phyloP scores from a whole-genome alignment of 441 rosid species.

The Populus hybrid region DNA sequence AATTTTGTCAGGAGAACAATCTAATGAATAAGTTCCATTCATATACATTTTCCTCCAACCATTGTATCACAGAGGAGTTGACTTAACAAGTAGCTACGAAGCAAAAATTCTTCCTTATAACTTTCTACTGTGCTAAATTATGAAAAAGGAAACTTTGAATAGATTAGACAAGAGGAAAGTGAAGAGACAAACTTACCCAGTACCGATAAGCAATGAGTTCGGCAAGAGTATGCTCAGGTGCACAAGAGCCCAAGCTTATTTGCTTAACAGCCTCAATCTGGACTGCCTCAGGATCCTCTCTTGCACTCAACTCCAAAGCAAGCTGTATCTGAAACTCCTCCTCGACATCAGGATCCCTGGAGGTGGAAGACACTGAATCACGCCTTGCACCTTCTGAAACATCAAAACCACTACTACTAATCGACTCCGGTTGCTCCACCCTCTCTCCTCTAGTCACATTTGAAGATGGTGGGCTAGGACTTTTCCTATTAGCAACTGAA shows the following conservation, averaged over 20 bases:
- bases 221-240: slow-evolving; percentile 79
- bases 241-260: slow-evolving; percentile 82
- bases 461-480: slow-evolving; percentile 69
- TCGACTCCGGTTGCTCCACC: slow-evolving; percentile 45
- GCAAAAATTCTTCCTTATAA: not conserved
- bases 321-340: slow-evolving; percentile 93
- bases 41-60: slow-evolving; percentile 8
- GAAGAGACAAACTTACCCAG: slow-evolving; percentile 62
- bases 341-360: slow-evolving; percentile 78
- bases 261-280: slow-evolving; percentile 98
- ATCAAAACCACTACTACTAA: slow-evolving; percentile 34
- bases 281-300: slow-evolving; percentile 96
- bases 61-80: slow-evolving; percentile 11
- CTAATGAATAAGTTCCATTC: not conserved
- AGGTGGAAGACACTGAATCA: slow-evolving; percentile 49
- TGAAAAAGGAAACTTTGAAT: not conserved
- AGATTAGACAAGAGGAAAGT: slow-evolving; percentile 2
- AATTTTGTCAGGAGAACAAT: not conserved
- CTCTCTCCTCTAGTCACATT: slow-evolving; percentile 45
- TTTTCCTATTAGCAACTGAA: slow-evolving; percentile 61
- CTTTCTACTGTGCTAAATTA: not conserved
- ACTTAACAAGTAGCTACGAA: not conserved
- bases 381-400: slow-evolving; percentile 46
- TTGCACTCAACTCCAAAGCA: slow-evolving; percentile 94
- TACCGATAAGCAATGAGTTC: slow-evolving; percentile 92